Conservation (phyloP, 2,329 filamentous ascomycete species). For the Diaporthe longicolla region DNA sequence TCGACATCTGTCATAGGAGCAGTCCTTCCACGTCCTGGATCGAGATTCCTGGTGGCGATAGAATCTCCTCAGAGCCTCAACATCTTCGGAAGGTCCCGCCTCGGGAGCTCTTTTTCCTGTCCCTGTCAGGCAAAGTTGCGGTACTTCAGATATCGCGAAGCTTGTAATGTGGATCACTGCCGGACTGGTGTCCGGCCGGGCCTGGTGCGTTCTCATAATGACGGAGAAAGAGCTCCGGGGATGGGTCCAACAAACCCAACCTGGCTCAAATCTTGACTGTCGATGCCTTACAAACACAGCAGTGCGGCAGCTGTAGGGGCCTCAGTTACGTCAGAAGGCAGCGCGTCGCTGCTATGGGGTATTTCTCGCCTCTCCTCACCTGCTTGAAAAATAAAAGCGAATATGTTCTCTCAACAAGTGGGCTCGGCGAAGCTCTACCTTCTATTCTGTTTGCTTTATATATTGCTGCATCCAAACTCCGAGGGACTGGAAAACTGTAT, state of each 20-base stretch:
- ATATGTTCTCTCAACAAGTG: neutral
- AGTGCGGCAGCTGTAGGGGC: neutral
- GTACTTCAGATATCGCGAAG: slow-evolving; percentile 4
- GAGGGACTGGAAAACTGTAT: neutral
- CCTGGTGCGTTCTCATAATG: neutral
- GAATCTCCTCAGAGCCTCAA: neutral
- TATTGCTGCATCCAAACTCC: neutral
- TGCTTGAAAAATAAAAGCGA: neutral
- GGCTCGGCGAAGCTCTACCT: neutral
- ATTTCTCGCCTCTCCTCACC: neutral
- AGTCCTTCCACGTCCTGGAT: neutral
- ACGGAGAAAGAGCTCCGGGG: slow-evolving; percentile 31
- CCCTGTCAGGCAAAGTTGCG: neutral
- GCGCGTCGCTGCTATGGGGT: neutral
- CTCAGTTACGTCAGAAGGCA: slow-evolving; percentile 28
- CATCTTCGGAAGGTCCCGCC: slow-evolving; percentile 8
- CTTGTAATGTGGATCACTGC: slow-evolving; percentile 23
- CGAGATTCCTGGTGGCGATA: neutral
- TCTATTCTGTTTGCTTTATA: no score
- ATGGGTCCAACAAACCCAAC: slow-evolving; percentile 1
- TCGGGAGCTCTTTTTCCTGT: neutral
- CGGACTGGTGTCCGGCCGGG: slow-evolving; percentile 2
- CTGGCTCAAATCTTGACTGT: neutral
- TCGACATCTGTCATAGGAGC: slow-evolving; percentile 6
- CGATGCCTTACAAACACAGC: slow-evolving; percentile 7